phyloP scores from a whole-genome alignment of 176 grass and related monocot genomes.

The Musa itinerans region DNA sequence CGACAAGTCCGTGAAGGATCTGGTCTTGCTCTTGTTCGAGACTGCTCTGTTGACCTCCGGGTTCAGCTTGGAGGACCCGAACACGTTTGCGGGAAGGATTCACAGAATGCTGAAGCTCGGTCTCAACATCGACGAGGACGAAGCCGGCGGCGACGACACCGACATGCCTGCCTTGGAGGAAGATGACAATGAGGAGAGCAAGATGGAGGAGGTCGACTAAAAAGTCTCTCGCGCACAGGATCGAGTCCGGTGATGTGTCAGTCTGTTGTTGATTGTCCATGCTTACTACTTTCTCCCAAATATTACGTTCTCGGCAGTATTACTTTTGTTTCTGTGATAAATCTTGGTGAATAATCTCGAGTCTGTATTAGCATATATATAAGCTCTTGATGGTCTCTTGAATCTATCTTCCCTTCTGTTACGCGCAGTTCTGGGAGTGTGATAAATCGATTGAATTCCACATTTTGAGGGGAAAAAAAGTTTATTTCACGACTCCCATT shows the following conservation, averaged over 20 bases:
- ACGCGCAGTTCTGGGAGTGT: no score
- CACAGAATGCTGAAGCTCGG: constrained; percentile 42
- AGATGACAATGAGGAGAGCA: constrained; percentile 28
- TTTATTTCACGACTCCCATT: no score
- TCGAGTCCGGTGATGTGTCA: neutral
- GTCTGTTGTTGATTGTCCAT: no score
- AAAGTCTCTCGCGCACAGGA: neutral
- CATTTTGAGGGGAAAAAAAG: no score
- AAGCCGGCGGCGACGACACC: constrained; percentile 12
- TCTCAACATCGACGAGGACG: constrained; percentile 32
- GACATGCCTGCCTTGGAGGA: constrained; percentile 33
- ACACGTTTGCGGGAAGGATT: constrained; percentile 45
- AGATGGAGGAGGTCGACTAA: constrained; percentile 57
- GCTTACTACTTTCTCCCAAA: no score
- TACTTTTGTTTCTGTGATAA: no score
- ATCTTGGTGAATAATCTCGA: no score
- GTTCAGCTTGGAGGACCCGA: constrained; percentile 45
- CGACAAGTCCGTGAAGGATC: constrained; percentile 37
- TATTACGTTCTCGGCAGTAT: no score
- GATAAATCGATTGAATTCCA: no score
- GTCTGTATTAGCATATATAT: no score
- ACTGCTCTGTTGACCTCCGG: constrained; percentile 47
- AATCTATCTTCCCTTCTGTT: no score
- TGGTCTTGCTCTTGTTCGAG: constrained; percentile 36
- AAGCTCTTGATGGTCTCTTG: no score